These are phyloP conservation scores for Nannizziopsis arthrosporioides DNA, from an alignment of 2,329 filamentous ascomycete species.

Conservation along the genomic window DNA sequence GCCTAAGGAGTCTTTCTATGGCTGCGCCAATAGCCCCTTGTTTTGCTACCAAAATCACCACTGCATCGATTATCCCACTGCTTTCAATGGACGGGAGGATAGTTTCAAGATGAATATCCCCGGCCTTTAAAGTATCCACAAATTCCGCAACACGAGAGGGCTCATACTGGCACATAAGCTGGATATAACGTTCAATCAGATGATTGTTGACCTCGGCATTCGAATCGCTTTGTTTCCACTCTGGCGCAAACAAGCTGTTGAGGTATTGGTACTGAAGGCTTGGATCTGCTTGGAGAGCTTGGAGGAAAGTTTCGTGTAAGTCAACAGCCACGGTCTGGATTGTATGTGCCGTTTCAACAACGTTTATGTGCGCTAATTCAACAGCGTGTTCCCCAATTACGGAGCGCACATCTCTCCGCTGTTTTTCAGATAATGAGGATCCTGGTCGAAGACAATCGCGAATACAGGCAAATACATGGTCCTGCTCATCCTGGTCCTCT, in stretches of 20 bases:
- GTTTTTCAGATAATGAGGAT: constrained; percentile 54
- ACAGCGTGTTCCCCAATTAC: constrained; percentile 55
- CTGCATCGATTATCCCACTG: constrained; percentile 82
- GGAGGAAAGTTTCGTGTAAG: constrained; percentile 55
- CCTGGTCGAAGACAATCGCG: constrained; percentile 58
- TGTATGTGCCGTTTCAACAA: constrained; percentile 52
- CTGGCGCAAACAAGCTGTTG: constrained; percentile 58
- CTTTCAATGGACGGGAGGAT: constrained; percentile 81
- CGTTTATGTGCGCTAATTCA: constrained; percentile 56
- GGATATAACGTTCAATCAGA: constrained; percentile 73
- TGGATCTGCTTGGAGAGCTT: constrained; percentile 48
- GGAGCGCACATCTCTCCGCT: constrained; percentile 57
- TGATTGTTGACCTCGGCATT: constrained; percentile 38
- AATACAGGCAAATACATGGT: constrained; percentile 68
- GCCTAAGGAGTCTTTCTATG: constrained; percentile 72
- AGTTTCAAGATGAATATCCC: constrained; percentile 65
- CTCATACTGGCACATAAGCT: constrained; percentile 80
- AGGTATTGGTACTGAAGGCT: constrained; percentile 67
- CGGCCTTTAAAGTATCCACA: constrained; percentile 61
- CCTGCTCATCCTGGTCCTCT: constrained; percentile 66
- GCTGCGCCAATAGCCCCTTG: constrained; percentile 74
- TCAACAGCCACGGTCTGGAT: constrained; percentile 49
- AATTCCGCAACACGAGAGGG: constrained; percentile 75
- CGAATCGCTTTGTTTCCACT: constrained; percentile 25
- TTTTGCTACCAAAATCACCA: constrained; percentile 77